phyloP scores from a whole-genome alignment of 805 yeast genomes.

The Candida berthetii region DNA sequence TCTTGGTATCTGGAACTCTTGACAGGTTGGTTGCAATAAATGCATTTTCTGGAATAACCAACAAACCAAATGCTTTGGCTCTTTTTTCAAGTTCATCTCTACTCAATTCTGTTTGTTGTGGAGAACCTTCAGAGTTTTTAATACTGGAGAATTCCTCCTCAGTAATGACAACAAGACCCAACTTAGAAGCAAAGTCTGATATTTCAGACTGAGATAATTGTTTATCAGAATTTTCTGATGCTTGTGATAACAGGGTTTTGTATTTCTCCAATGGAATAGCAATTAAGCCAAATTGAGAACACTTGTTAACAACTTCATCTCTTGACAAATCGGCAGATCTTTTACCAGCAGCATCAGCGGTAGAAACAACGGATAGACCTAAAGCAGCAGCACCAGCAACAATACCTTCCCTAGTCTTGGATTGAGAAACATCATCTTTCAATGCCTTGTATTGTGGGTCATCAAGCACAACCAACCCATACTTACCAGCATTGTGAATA shows the following conservation, averaged over 20 bases:
- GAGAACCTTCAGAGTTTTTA: constrained; percentile 2
- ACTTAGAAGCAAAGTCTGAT: constrained; percentile 21
- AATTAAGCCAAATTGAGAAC: constrained; percentile 26
- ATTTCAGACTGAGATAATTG: constrained; percentile 3
- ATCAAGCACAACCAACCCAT: constrained; percentile 26
- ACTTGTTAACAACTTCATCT: constrained; percentile 12
- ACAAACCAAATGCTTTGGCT: constrained; percentile 40
- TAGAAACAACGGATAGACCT: not conserved
- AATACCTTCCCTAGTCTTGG: not conserved
- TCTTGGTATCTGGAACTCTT: constrained; percentile 44
- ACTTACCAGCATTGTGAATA: constrained; percentile 16
- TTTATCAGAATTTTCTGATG: constrained; percentile 5
- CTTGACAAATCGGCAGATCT: not conserved
- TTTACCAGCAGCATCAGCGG: not conserved
- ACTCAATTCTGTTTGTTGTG: constrained; percentile 4
- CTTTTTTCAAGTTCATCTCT: constrained; percentile 24
- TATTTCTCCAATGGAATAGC: constrained; percentile 27
- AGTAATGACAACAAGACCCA: constrained; percentile 28
- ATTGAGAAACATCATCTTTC: constrained; percentile 1
- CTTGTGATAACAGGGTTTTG: constrained; percentile 17
- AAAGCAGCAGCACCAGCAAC: not conserved
- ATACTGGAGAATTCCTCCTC: constrained; percentile 26
- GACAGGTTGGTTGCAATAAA: constrained; percentile 60
- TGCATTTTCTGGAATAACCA: constrained; percentile 53
- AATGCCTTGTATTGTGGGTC: constrained; percentile 22